Base-by-base conservation (phyloP, 345 rosid genomes). In the Boechera retrofracta region DNA sequence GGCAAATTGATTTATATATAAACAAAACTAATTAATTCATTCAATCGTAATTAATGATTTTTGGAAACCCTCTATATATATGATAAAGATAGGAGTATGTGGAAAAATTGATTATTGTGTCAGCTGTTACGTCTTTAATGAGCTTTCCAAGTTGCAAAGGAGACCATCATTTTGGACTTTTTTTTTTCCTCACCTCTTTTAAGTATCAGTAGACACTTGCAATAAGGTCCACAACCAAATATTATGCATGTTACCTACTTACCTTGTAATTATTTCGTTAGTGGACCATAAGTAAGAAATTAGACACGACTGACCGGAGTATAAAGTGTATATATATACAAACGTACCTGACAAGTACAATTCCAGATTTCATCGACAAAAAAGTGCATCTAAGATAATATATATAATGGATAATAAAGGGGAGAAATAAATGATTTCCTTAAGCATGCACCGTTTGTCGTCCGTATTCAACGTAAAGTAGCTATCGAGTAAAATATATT, bases 101-200 rank as follows among this genome's bases (percentile, higher is more conserved):
- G 35, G 56, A 54, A 24, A 73, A 21, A 39, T 36, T 48, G 68
- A 26, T 21, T 21, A 21, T 21, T 21, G 24, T 21, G 66, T 79
- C 52, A 67, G 69, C 74, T 59, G 51, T 67, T 65, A 72, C 5
- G 77, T 78, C 62, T 66, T 57, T 9, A 21, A 9, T 31, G 67
- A 77, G 41, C 15, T 65, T 65, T 42, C 36, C 77, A 73, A 72
- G 77, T 72, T 78, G 77, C 63, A 59, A 60, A 59, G 68, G 28
- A 67, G 77, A 59, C 81, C 74, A 78, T 66, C 81, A 66, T 49
- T 61, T 59, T 67, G 52, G 81, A 78, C 81, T 65, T 59, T 72
- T 39, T 7, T 26, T 55, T 38, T 32, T 28, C 1, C 24, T 42
- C 48, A 60, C 12, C 5, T 51, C 3, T 47, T 47, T n/a, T 28